A percentile compares a stretch with the other conserved stretches of the same genome.
Conservation (phyloP, 805 yeast species). For the Schwanniomyces vanrijiae region DNA sequence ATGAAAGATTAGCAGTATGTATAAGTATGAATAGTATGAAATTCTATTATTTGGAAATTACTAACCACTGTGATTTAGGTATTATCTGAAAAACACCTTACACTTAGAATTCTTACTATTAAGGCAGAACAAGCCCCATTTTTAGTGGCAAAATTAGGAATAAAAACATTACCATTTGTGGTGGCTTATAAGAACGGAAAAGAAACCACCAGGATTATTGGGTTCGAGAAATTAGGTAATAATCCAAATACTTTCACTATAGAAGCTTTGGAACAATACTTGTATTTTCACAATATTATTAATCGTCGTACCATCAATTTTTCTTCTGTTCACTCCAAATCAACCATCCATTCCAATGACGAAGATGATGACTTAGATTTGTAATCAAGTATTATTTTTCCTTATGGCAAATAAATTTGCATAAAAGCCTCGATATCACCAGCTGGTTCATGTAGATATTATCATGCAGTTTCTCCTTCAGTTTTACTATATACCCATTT, state of each 20-base stretch:
- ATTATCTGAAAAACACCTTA: slow-evolving; percentile 59
- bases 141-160: slow-evolving; percentile 58
- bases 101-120: slow-evolving; percentile 52
- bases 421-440: background rate
- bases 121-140: slow-evolving; percentile 72
- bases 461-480: background rate
- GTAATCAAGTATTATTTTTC: background rate
- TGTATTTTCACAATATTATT: slow-evolving; percentile 14
- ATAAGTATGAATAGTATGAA: background rate
- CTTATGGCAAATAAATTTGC: background rate
- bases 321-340: slow-evolving; percentile 6
- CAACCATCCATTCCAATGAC: slow-evolving; percentile 3
- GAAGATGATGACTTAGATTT: slow-evolving; percentile 12
- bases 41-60: background rate
- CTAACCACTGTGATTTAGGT: slow-evolving; percentile 10
- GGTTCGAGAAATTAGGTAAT: slow-evolving; percentile 61
- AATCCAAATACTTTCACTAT: slow-evolving; percentile 47
- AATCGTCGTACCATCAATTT: slow-evolving; percentile 13
- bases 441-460: background rate
- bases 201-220: slow-evolving; percentile 62
- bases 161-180: slow-evolving; percentile 73
- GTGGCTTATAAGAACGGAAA: slow-evolving; percentile 59
- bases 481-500: background rate
- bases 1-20: slow-evolving; percentile 31
- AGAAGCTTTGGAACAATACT: slow-evolving; percentile 46